phyloP scores from a whole-genome alignment of 2,329 filamentous ascomycete genomes.

The Pseudogymnoascus sp. region DNA sequence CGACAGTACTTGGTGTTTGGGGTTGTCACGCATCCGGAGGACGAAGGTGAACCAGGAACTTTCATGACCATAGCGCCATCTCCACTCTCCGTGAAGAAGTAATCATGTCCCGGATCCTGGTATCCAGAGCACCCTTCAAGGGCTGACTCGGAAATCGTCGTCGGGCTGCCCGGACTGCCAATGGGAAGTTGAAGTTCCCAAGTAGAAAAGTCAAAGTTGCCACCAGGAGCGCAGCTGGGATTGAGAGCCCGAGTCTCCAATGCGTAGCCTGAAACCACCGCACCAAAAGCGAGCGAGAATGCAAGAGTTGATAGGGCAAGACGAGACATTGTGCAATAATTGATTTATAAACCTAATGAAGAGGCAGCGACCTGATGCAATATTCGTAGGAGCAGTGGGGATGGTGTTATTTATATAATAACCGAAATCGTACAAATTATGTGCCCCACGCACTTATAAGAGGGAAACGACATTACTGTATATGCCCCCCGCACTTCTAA shows the following conservation, averaged over 20 bases:
- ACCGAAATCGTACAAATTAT: no score
- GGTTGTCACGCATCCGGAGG: constrained; percentile 33
- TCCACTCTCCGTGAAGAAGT: constrained; percentile 31
- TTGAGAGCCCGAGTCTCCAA: constrained; percentile 7
- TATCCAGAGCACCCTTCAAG: constrained; percentile 34
- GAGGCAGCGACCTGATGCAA: no score
- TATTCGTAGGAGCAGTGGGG: no score
- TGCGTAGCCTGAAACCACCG: no score
- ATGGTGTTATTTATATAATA: no score
- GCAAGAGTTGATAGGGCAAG: no score
- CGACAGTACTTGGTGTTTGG: constrained; percentile 36
- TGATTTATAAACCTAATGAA: no score
- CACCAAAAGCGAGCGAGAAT: no score
- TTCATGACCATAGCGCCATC: constrained; percentile 33
- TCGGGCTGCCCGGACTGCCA: constrained; percentile 25
- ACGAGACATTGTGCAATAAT: no score
- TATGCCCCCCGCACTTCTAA: no score
- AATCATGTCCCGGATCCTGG: constrained; percentile 20
- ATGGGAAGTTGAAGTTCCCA: constrained; percentile 35
- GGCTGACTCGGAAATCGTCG: constrained; percentile 25
- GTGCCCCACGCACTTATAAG: no score
- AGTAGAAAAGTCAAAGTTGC: constrained; percentile 29
- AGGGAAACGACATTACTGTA: no score
- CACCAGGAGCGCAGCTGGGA: constrained; percentile 21
- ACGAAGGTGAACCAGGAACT: constrained; percentile 30